phyloP scores from a whole-genome alignment of 2,329 filamentous ascomycete species.

The Cladosporium sp. region DNA sequence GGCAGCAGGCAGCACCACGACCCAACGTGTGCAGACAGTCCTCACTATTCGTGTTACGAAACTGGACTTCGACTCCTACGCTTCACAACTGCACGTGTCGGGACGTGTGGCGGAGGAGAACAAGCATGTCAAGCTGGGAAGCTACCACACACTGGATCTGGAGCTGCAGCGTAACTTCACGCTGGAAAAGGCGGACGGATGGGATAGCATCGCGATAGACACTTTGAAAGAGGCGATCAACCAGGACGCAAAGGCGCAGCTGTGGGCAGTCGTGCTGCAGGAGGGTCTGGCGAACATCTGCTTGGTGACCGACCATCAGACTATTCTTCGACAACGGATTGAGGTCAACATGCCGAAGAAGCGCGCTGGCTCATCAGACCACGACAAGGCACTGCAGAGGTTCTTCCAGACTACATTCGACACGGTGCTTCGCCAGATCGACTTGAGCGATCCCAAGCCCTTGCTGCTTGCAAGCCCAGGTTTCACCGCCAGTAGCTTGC shows the following conservation, averaged over 20 bases:
- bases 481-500: constrained; percentile 80
- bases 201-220: constrained; percentile 85
- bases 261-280: constrained; percentile 92
- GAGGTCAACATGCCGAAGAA: constrained; percentile 70
- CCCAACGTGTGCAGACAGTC: constrained; percentile 64
- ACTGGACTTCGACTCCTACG: constrained; percentile 70
- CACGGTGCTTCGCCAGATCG: constrained; percentile 75
- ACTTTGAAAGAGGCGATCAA: constrained; percentile 78
- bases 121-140: constrained; percentile 66
- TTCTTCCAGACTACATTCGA: constrained; percentile 80
- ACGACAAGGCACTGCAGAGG: constrained; percentile 59
- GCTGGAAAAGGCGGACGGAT: constrained; percentile 78
- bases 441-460: constrained; percentile 69
- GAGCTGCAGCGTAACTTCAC: constrained; percentile 87
- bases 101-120: constrained; percentile 68
- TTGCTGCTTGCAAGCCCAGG: constrained; percentile 86
- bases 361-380: constrained; percentile 62
- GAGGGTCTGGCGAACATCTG: constrained; percentile 84
- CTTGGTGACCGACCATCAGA: constrained; percentile 78
- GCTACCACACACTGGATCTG: constrained; percentile 75
- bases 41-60: constrained; percentile 66
- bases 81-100: constrained; percentile 67
- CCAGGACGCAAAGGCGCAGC: constrained; percentile 75
- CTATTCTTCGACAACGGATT: constrained; percentile 70
- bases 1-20: constrained; percentile 62